phyloP scores from a whole-genome alignment of 2,329 filamentous ascomycete genomes.

The Ceratocystis eucalypticola region DNA sequence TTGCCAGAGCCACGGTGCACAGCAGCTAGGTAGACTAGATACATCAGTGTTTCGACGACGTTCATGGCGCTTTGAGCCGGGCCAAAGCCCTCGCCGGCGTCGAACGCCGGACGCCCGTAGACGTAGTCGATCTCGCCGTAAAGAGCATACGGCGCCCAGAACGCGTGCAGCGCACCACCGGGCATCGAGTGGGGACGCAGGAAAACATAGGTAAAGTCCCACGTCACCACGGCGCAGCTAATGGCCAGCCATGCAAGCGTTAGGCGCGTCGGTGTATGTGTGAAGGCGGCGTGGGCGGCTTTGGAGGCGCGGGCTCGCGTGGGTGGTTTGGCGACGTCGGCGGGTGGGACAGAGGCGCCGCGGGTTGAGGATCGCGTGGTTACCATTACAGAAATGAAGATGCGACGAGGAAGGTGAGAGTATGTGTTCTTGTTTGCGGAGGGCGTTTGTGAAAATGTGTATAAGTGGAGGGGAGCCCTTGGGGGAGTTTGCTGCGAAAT shows the following conservation, averaged over 20 bases:
- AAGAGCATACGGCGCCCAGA: constrained; percentile 66
- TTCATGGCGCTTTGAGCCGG: constrained; percentile 60
- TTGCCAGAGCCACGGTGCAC: constrained; percentile 22
- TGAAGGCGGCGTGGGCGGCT: constrained; percentile 25
- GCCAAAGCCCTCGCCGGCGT: constrained; percentile 59
- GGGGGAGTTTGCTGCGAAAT: no score
- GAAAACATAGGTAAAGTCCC: constrained; percentile 71
- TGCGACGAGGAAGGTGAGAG: no score
- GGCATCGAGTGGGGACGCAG: constrained; percentile 71
- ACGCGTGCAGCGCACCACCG: constrained; percentile 57
- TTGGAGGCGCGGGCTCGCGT: constrained; percentile 10
- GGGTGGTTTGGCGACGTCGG: constrained; percentile 19
- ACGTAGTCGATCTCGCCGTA: constrained; percentile 70
- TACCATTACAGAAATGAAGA: constrained; percentile 25
- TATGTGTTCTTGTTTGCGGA: no score
- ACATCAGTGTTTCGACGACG: constrained; percentile 51
- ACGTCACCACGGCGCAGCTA: constrained; percentile 64
- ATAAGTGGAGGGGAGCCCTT: no score
- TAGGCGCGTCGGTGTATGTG: constrained; percentile 33
- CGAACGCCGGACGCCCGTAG: constrained; percentile 64
- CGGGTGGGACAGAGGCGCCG: constrained; percentile 22
- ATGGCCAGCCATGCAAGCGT: constrained; percentile 58
- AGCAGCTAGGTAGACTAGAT: constrained; percentile 40
- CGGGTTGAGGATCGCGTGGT: constrained; percentile 28
- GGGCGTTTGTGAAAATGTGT: no score